These are phyloP conservation scores for Penicillium psychrosexuale DNA, from an alignment of 2,329 filamentous ascomycete genomes.

Conservation along the genomic window DNA sequence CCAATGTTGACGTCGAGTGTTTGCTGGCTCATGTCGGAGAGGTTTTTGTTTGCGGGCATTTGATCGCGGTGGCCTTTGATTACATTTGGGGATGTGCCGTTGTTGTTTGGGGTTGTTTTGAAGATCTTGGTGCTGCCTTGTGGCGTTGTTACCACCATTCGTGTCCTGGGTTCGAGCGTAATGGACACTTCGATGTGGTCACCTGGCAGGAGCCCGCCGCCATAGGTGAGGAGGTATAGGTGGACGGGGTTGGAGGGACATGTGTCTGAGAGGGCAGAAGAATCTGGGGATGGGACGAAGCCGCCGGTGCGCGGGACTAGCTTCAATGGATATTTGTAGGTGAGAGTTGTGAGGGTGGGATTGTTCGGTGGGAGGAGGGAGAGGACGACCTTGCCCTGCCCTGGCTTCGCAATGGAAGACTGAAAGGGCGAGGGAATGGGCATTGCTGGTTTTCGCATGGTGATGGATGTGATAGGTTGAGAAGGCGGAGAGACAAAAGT, in stretches of 20 bases:
- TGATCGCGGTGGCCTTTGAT: conserved; percentile 27
- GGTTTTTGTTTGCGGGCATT: conserved; percentile 39
- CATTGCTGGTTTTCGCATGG: conserved; percentile 27
- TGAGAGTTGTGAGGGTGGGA: conserved; percentile 69
- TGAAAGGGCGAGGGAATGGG: conserved; percentile 68
- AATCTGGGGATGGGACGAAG: conserved; percentile 51
- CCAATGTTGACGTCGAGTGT: conserved; percentile 49
- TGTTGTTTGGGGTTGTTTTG: conserved; percentile 58
- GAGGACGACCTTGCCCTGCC: conserved; percentile 74
- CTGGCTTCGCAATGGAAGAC: conserved; percentile 67
- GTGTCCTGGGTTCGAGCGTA: conserved; percentile 61
- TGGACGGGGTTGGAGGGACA: conserved; percentile 59
- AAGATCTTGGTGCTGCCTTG: conserved; percentile 94
- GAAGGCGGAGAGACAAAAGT: neutral
- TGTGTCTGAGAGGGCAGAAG: conserved; percentile 17
- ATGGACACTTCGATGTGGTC: conserved; percentile 75
- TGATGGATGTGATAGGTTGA: conserved; percentile 3
- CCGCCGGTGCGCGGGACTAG: conserved; percentile 76
- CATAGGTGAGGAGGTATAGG: conserved; percentile 89
- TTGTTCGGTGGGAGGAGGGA: conserved; percentile 67
- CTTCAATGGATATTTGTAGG: conserved; percentile 93
- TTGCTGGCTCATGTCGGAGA: conserved; percentile 47
- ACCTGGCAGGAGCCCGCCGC: conserved; percentile 85
- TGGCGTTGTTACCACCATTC: conserved; percentile 59
- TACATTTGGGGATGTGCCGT: conserved; percentile 17